Percentiles rank a stretch among this genome's conserved stretches.
Evolutionary conservation across 306 rosid species (phyloP).

Genomic region (Styphnolobium japonicum): DNA sequence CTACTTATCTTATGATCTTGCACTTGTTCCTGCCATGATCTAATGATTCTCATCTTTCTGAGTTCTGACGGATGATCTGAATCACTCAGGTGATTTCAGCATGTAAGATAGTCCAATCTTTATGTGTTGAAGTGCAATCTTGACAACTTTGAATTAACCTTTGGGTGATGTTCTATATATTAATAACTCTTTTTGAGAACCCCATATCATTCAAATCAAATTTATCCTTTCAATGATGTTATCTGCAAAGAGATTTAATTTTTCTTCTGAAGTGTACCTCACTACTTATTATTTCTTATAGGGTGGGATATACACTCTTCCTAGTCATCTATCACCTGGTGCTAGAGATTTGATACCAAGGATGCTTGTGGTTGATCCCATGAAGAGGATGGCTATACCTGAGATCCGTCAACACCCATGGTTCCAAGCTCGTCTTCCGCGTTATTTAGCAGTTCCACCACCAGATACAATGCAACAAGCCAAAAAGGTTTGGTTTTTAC

Average conservation of each 20-base stretch:
- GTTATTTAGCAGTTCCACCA: conserved; percentile 92
- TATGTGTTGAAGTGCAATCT: neutral
- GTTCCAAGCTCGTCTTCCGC: conserved; percentile 93
- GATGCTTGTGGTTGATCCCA: conserved; percentile 91
- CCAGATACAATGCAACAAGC: conserved; percentile 77
- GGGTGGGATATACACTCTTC: conserved; percentile 95
- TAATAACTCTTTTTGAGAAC: neutral
- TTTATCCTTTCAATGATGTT: neutral
- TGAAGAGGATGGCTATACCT: conserved; percentile 85
- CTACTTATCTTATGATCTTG: neutral
- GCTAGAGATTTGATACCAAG: conserved; percentile 90
- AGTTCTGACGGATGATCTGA: neutral
- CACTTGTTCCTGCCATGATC: conserved; percentile 6
- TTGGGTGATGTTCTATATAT: neutral
- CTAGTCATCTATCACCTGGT: conserved; percentile 83
- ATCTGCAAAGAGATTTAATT: neutral
- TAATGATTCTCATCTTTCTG: neutral
- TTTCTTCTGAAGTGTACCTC: conserved; percentile 17
- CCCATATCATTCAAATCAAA: neutral
- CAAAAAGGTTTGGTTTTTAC: conserved; percentile 52
- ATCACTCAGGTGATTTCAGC: conserved; percentile 4
- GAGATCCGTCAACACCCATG: conserved; percentile 92
- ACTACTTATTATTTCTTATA: conserved; percentile 25
- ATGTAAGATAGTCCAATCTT: neutral
- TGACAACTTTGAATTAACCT: conserved; percentile 1